A percentile compares a stretch with the other conserved stretches of the same genome.
phyloP scores from a whole-genome alignment of 1,284 basidiomycete genomes.

The Lentinula novae-zelandiae region DNA sequence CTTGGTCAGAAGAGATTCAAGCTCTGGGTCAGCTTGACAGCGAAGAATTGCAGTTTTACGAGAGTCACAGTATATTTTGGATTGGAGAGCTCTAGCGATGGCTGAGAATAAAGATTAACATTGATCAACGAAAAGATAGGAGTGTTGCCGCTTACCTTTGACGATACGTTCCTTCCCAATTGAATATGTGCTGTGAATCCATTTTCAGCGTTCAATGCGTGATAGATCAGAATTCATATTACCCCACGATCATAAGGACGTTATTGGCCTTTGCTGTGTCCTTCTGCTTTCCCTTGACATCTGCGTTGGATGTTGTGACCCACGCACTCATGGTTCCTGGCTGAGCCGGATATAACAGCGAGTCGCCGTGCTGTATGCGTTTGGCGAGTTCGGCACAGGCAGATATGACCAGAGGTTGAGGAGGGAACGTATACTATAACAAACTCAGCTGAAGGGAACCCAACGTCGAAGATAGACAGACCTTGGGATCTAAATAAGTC shows the following conservation, averaged over 20 bases:
- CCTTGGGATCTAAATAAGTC: constrained; percentile 91
- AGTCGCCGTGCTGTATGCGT: constrained; percentile 46
- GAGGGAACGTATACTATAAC: constrained; percentile 85
- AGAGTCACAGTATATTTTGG: constrained; percentile 89
- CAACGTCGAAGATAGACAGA: constrained; percentile 23
- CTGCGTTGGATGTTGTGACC: constrained; percentile 19
- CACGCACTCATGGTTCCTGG: constrained; percentile 39
- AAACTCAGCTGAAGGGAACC: neutral
- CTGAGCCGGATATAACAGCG: constrained; percentile 18
- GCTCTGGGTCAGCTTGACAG: constrained; percentile 80
- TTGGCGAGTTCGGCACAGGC: constrained; percentile 86
- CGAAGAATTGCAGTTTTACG: constrained; percentile 78
- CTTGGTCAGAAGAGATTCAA: constrained; percentile 75
- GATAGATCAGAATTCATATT: constrained; percentile 17
- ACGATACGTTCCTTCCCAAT: constrained; percentile 98
- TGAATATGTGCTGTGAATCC: constrained; percentile 74
- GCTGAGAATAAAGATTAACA: constrained; percentile 32
- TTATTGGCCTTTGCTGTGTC: constrained; percentile 27
- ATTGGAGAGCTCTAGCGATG: constrained; percentile 76
- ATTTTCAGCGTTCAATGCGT: neutral
- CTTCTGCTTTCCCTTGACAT: constrained; percentile 26
- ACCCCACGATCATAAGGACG: constrained; percentile 85
- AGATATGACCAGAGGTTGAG: constrained; percentile 88
- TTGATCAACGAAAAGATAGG: neutral
- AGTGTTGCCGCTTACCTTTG: constrained; percentile 38